Conservation (phyloP, 163 green algal genomes). For the Chlorella variabilis region DNA sequence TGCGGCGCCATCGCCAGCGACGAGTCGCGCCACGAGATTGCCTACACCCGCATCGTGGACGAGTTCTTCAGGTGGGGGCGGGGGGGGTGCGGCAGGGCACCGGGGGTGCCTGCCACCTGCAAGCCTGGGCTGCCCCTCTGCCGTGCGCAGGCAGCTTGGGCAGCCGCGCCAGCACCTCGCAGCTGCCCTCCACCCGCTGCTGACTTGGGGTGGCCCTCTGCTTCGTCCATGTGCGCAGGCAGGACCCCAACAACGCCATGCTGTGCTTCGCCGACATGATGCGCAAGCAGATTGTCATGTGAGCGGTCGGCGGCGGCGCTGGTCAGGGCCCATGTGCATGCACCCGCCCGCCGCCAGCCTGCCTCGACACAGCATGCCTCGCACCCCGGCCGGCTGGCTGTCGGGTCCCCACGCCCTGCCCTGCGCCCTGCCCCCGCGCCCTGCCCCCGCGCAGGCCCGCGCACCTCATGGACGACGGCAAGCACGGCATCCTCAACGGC, state of each 20-base stretch:
- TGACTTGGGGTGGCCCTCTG: background rate
- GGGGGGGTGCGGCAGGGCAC: no score
- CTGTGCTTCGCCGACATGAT: conserved; percentile 91
- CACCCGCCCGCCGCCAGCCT: no score
- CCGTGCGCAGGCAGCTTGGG: no score
- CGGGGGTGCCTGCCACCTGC: background rate
- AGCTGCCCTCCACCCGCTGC: no score
- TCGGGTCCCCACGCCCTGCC: background rate
- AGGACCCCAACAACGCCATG: conserved; percentile 56
- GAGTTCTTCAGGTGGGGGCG: conserved; percentile 69
- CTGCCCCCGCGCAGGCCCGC: conserved; percentile 64
- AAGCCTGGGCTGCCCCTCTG: background rate
- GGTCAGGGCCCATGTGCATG: no score
- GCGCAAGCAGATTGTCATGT: conserved; percentile 97
- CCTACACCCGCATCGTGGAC: conserved; percentile 91
- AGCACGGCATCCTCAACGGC: conserved; percentile 69
- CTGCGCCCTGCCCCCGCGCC: background rate
- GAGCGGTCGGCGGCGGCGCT: background rate
- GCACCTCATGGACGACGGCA: conserved; percentile 94
- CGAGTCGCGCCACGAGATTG: conserved; percentile 95
- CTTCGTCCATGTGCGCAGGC: conserved; percentile 2
- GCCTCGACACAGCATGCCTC: background rate
- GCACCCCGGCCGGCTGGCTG: no score
- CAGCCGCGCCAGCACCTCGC: background rate
- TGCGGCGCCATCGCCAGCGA: conserved; percentile 78